Conservation (phyloP, 345 rosid genomes). For the Rhizophora apiculata region DNA sequence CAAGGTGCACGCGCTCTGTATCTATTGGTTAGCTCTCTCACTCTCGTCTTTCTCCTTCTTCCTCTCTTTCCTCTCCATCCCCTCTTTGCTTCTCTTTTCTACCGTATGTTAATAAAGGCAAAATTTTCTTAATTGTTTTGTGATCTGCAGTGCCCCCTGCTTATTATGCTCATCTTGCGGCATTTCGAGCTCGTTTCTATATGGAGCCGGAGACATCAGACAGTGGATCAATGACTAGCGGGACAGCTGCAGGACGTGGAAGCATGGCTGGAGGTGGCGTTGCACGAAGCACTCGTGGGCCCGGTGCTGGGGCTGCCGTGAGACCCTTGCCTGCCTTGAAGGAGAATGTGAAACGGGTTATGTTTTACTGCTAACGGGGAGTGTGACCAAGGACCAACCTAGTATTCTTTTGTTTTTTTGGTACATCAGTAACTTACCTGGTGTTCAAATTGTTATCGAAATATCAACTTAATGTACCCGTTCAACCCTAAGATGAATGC, state of each 20-base stretch:
- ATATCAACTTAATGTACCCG: no score
- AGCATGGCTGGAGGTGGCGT: conserved; percentile 51
- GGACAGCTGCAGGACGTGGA: conserved; percentile 54
- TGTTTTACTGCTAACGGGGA: conserved; percentile 72
- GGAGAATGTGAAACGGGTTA: conserved; percentile 91
- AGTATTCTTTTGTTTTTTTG: no score
- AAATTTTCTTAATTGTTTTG: not conserved
- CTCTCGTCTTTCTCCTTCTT: not conserved
- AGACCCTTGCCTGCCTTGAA: conserved; percentile 87
- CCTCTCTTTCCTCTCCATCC: no score
- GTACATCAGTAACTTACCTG: no score
- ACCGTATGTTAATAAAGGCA: not conserved
- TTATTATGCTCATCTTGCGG: conserved; percentile 96
- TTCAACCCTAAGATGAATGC: no score
- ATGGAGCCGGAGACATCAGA: conserved; percentile 99
- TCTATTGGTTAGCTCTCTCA: conserved; percentile 65
- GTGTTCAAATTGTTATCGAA: no score
- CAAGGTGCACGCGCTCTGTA: conserved; percentile 95
- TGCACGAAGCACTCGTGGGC: conserved; percentile 51
- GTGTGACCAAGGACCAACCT: no score
- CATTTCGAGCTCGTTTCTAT: conserved; percentile 94
- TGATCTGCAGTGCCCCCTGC: conserved; percentile 84
- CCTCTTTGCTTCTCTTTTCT: no score
- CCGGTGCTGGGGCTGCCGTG: conserved; percentile 64
- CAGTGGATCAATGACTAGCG: conserved; percentile 91